Evolutionary conservation across 352 stramenopile species (phyloP).

Genomic region (Globisporangium cederbergense): DNA sequence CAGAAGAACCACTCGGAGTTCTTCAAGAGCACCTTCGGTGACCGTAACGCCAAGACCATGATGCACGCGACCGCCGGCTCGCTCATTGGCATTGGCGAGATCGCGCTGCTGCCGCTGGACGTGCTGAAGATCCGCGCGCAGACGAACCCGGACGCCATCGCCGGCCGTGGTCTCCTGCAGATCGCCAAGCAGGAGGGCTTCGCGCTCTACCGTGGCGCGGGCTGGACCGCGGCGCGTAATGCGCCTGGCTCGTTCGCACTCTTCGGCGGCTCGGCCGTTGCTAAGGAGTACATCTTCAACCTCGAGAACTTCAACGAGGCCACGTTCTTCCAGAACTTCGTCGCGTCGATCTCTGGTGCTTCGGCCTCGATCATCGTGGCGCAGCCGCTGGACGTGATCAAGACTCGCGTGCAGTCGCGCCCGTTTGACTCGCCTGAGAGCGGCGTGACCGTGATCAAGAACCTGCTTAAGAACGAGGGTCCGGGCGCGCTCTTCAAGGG

Average conservation of each 20-base stretch:
- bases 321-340: slow-evolving; percentile 91
- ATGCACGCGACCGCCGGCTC: slow-evolving; percentile 91
- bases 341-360: slow-evolving; percentile 80
- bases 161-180: slow-evolving; percentile 86
- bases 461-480: slow-evolving; percentile 92
- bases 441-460: slow-evolving; percentile 88
- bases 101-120: slow-evolving; percentile 93
- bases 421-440: slow-evolving; percentile 93
- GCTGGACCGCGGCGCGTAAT: slow-evolving; percentile 92
- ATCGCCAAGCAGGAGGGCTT: slow-evolving; percentile 93
- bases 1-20: slow-evolving; percentile 82
- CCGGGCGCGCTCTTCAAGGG: slow-evolving; percentile 93
- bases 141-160: slow-evolving; percentile 91
- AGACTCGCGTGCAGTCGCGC: slow-evolving; percentile 93
- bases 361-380: slow-evolving; percentile 88
- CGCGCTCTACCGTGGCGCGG: slow-evolving; percentile 87
- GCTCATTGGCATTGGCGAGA: slow-evolving; percentile 94
- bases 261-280: slow-evolving; percentile 89
- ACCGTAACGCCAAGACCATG: slow-evolving; percentile 92
- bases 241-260: slow-evolving; percentile 94
- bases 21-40: slow-evolving; percentile 89
- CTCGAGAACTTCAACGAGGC: slow-evolving; percentile 89
- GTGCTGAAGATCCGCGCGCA: slow-evolving; percentile 97
- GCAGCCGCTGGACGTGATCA: slow-evolving; percentile 94
- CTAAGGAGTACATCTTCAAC: slow-evolving; percentile 90